A percentile compares a stretch with the other conserved stretches of the same genome.
These are phyloP conservation scores for Delitschia confertaspora DNA, from an alignment of 495 filamentous ascomycete genomes.

Conservation along the genomic window DNA sequence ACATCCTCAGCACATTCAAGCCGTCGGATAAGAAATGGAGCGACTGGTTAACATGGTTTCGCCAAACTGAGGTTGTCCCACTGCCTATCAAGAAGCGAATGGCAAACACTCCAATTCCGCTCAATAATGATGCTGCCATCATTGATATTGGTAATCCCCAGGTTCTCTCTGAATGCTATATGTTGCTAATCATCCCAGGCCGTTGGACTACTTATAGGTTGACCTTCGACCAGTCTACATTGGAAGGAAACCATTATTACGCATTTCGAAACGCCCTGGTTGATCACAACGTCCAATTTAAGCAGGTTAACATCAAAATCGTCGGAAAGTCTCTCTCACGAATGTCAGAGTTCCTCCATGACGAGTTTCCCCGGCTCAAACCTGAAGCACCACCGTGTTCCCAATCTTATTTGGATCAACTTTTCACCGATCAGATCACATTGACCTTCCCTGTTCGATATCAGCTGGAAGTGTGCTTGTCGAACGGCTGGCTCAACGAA, in stretches of 20 bases:
- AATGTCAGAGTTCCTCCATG: too few relatives aligned
- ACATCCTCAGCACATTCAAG: constrained; percentile 34
- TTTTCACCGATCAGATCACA: constrained; percentile 3
- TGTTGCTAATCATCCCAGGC: constrained; percentile 41
- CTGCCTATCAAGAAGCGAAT: constrained; percentile 32
- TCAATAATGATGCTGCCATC: constrained; percentile 47
- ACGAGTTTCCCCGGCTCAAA: too few relatives aligned
- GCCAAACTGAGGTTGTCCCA: constrained; percentile 61
- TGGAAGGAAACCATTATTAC: constrained; percentile 30
- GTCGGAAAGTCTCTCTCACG: too few relatives aligned
- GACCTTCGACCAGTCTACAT: constrained; percentile 36
- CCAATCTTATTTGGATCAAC: constrained; percentile 28
- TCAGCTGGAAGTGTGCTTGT: constrained; percentile 87
- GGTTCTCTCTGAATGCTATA: constrained; percentile 11
- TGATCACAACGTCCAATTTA: constrained; percentile 60
- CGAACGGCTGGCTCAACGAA: constrained; percentile 69
- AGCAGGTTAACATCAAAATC: too few relatives aligned
- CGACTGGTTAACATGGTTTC: constrained; percentile 61
- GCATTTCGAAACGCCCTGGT: constrained; percentile 36
- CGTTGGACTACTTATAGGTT: constrained; percentile 64
- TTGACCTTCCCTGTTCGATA: constrained; percentile 72
- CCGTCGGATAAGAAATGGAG: constrained; percentile 44
- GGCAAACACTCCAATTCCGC: constrained; percentile 38
- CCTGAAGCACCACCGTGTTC: constrained; percentile 32
- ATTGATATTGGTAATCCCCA: constrained; percentile 65